Evolutionary conservation across 352 stramenopile genomes (phyloP), one percentile per base, ranked within the genome.

Genomic region (Phytophthora hibernalis): DNA sequence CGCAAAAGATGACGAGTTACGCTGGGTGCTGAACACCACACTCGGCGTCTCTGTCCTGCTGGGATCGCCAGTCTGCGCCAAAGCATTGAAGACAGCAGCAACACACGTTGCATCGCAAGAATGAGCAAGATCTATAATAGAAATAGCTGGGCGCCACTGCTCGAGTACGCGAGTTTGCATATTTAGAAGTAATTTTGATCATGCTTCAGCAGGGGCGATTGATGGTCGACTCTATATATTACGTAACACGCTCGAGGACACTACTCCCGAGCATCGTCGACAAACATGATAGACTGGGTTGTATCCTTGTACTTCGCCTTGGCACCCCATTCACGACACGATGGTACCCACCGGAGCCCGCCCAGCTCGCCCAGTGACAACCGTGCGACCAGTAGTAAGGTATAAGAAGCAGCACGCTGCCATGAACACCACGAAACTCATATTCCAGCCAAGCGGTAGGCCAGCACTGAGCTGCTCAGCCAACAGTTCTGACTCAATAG

Each of bases 231-330:
- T 60, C 28, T 56, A 65, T 70, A 70, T 70, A 65, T 70, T 65
- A 70, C 54, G 53, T 60, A 37, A 21, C 26, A 33, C 28, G 28
- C 28, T 33, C 28, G 24, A 28, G 2, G 24, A 33, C 50, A 52
- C 60, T 81, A 92, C 65, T 92, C 80, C 40, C 82, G 87, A 53
- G 84, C 82, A 64, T 92, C 84, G 60, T 91, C 82, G 18, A 92
- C 65, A 68, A 92, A 92, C 30, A 83, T 38, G 38, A 92, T 89
- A 10, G 84, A 76, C 45, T 80, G 80, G 2, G 82, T 90, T 10
- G 79, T 79, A 35, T 76, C 47, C 50, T 77, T 58, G 51, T 70
- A 72, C 68, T 89, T 79, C 48, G 54, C 47, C 59, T 87, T 79
- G 40, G 66, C 38, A 21, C 56, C 61, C 64, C 58, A 61, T 70